phyloP scores from a whole-genome alignment of 2,329 filamentous ascomycete species.

The Penicillium sp. region DNA sequence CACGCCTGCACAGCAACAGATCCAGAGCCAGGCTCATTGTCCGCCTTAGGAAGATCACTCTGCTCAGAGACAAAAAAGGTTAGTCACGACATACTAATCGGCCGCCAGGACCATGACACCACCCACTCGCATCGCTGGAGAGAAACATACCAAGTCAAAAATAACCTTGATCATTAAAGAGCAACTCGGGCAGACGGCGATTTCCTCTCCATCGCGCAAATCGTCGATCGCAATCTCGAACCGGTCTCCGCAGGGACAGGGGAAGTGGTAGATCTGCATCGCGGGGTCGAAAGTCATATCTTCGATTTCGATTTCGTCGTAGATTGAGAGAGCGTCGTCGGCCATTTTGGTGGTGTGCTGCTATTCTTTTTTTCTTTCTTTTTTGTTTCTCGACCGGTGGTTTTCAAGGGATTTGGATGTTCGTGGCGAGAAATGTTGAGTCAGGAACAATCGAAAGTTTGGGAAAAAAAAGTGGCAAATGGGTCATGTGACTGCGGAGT shows the following conservation, averaged over 20 bases:
- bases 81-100: constrained; percentile 8
- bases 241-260: constrained; percentile 94
- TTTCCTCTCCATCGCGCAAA: constrained; percentile 84
- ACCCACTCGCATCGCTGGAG: too few relatives aligned
- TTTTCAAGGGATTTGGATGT: neutral
- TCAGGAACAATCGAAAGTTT: neutral
- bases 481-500: constrained; percentile 35
- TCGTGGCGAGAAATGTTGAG: neutral
- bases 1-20: constrained; percentile 47
- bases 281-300: constrained; percentile 90
- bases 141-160: constrained; percentile 73
- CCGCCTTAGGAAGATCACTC: constrained; percentile 57
- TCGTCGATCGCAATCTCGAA: constrained; percentile 90
- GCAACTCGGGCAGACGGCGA: constrained; percentile 96
- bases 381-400: too few relatives aligned
- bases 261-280: constrained; percentile 90
- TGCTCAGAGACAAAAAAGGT: constrained; percentile 27
- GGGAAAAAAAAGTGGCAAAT: constrained; percentile 7
- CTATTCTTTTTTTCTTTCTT: too few relatives aligned
- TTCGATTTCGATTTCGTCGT: constrained; percentile 98
- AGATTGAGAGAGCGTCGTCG: constrained; percentile 73
- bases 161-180: constrained; percentile 96
- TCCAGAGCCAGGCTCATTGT: constrained; percentile 31
- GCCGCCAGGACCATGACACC: too few relatives aligned
- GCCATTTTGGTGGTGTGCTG: too few relatives aligned